phyloP scores from a whole-genome alignment of 1,284 basidiomycete genomes.

The Cystobasidium sp. region DNA sequence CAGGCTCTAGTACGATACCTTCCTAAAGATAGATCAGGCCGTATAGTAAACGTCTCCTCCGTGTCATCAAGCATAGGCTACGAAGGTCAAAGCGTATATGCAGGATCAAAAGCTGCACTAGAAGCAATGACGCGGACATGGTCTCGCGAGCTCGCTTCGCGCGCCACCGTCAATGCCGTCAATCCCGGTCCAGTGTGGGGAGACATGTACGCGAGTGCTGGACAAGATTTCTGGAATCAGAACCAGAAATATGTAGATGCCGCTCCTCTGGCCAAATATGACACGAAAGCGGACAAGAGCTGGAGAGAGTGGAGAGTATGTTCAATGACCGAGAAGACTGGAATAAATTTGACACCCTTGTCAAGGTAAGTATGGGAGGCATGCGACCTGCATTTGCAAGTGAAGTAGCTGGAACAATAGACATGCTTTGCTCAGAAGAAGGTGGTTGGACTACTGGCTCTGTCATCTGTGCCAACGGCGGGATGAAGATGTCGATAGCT shows the following conservation, averaged over 20 bases:
- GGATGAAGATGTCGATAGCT: conserved; percentile 38
- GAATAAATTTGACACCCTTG: conserved; percentile 19
- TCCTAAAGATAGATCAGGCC: conserved; percentile 25
- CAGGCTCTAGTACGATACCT: conserved; percentile 40
- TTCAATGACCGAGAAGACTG: conserved; percentile 12
- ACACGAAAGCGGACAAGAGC: conserved; percentile 12
- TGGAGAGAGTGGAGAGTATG: conserved; percentile 15
- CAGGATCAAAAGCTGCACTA: conserved; percentile 36
- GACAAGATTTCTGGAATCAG: conserved; percentile 20
- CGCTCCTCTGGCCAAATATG: conserved; percentile 25
- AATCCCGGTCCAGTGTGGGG: conserved; percentile 36
- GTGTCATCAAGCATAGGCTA: conserved; percentile 41
- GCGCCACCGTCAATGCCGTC: conserved; percentile 34
- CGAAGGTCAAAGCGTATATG: conserved; percentile 37
- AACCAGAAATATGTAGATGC: conserved; percentile 41
- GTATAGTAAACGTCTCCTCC: conserved; percentile 40
- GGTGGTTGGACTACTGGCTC: conserved; percentile 32
- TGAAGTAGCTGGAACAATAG: conserved; percentile 38
- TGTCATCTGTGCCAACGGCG: conserved; percentile 36
- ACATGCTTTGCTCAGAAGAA: conserved; percentile 41
- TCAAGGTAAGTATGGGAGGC: conserved; percentile 22
- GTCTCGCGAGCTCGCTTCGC: conserved; percentile 32
- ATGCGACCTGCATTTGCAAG: conserved; percentile 32
- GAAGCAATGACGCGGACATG: conserved; percentile 40
- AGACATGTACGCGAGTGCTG: conserved; percentile 41